A percentile compares a stretch with the other conserved stretches of the same genome.
phyloP scores from a whole-genome alignment of 2,329 filamentous ascomycete genomes.

The Alternaria hordeiaustralica region DNA sequence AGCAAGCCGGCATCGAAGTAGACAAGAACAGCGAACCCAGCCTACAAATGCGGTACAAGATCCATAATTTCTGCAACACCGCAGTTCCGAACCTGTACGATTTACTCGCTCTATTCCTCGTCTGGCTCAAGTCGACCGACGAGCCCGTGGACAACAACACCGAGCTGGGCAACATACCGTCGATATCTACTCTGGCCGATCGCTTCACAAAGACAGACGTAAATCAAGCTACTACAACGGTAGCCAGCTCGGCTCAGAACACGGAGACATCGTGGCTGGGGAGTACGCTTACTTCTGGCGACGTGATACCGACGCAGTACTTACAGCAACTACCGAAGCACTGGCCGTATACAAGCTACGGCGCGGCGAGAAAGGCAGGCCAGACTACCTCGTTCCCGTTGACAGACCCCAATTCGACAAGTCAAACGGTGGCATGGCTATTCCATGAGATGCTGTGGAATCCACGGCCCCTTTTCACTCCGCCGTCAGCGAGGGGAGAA shows the following conservation, averaged over 20 bases:
- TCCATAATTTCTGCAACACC: slow-evolving; percentile 10
- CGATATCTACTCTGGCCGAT: not conserved
- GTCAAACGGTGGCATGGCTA: slow-evolving; percentile 10
- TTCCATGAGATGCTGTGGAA: slow-evolving; percentile 1
- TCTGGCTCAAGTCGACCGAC: not conserved
- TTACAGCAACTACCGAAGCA: slow-evolving; percentile 11
- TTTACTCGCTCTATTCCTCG: not conserved
- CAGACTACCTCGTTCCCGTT: slow-evolving; percentile 3
- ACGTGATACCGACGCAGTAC: slow-evolving; percentile 7
- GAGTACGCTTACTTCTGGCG: not conserved
- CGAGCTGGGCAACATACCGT: not conserved
- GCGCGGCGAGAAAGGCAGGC: not conserved
- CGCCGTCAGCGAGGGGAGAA: not conserved
- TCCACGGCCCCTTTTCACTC: slow-evolving; percentile 10
- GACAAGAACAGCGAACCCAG: not conserved
- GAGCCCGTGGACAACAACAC: not conserved
- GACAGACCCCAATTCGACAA: not conserved
- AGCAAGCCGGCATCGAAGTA: slow-evolving; percentile 3
- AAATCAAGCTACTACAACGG: not conserved
- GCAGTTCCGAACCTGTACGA: not conserved
- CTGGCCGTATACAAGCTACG: slow-evolving; percentile 20
- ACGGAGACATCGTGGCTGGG: not conserved
- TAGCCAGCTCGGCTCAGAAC: not conserved
- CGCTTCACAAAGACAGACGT: not conserved
- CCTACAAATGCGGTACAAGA: not conserved